Percentiles rank a stretch among this genome's conserved stretches.
phyloP scores from a whole-genome alignment of 1,284 basidiomycete species.

The Cerrena zonata region DNA sequence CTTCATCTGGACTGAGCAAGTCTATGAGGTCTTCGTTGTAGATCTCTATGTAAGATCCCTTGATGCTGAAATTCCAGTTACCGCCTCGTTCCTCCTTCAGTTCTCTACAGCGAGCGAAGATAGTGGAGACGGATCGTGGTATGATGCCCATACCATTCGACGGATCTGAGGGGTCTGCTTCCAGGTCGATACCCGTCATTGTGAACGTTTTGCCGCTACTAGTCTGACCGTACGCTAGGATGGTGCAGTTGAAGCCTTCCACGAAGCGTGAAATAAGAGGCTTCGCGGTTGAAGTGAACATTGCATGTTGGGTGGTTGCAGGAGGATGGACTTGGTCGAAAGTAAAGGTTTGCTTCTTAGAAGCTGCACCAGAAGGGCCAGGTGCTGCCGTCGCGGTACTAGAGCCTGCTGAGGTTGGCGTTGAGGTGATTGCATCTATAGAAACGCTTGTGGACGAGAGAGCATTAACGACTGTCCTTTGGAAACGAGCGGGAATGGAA shows the following conservation, averaged over 20 bases:
- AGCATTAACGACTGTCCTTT: constrained; percentile 81
- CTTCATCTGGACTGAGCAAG: constrained; percentile 70
- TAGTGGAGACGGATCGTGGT: constrained; percentile 87
- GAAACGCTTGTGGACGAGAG: constrained; percentile 63
- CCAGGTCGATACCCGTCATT: constrained; percentile 88
- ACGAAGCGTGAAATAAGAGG: constrained; percentile 87
- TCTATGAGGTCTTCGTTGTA: constrained; percentile 98
- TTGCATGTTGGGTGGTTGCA: constrained; percentile 73
- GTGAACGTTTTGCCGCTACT: constrained; percentile 96
- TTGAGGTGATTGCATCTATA: constrained; percentile 57
- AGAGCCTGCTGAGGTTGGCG: constrained; percentile 39
- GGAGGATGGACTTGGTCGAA: constrained; percentile 93
- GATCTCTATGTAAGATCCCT: constrained; percentile 90
- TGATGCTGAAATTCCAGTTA: constrained; percentile 69
- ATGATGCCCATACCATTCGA: constrained; percentile 87
- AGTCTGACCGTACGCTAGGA: constrained; percentile 97
- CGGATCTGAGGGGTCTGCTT: constrained; percentile 71
- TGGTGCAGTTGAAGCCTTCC: constrained; percentile 95
- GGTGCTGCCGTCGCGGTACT: constrained; percentile 41
- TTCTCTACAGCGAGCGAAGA: constrained; percentile 77
- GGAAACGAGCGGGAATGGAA: constrained; percentile 89
- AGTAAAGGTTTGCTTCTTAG: constrained; percentile 82
- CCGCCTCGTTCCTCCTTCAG: constrained; percentile 70
- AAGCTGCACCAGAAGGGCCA: constrained; percentile 47
- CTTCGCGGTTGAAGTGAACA: constrained; percentile 80